These are phyloP conservation scores for Scytalidium sp. DNA, from an alignment of 2,329 filamentous ascomycete genomes.

Conservation along the genomic window DNA sequence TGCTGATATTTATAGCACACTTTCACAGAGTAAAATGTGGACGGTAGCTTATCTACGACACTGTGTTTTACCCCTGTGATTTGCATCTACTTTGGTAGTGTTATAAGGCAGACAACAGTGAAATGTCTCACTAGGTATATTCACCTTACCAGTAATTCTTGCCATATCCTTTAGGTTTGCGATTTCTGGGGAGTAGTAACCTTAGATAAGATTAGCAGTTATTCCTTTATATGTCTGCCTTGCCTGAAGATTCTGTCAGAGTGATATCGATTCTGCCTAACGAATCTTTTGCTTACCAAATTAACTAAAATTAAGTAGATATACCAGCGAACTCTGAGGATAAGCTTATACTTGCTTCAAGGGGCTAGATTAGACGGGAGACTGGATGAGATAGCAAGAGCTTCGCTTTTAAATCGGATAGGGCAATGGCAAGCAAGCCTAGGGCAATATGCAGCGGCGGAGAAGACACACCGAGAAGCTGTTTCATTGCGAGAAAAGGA, in stretches of 20 bases:
- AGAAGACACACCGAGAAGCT: slow-evolving; percentile 3
- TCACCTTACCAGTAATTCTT: not conserved
- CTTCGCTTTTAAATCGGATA: slow-evolving; percentile 4
- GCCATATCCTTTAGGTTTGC: not conserved
- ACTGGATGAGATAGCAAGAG: not conserved
- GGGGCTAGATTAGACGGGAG: no score
- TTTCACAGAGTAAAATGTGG: not conserved
- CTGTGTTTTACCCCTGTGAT: not conserved
- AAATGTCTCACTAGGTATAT: not conserved
- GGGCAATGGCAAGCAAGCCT: slow-evolving; percentile 3
- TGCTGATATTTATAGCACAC: not conserved
- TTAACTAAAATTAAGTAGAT: not conserved
- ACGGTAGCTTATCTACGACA: not conserved
- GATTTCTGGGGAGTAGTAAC: not conserved
- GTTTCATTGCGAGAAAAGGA: slow-evolving; percentile 3
- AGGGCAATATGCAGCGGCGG: slow-evolving; percentile 4
- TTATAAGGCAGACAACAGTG: not conserved
- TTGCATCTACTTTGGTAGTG: not conserved
- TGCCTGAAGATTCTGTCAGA: not conserved
- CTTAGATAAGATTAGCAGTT: not conserved
- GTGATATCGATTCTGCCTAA: not conserved
- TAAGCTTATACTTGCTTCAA: no score
- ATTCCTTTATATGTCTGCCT: not conserved
- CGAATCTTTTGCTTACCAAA: not conserved
- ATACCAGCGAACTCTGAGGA: not conserved